A percentile compares a stretch with the other conserved stretches of the same genome.
Conservation (phyloP, 306 rosid species). For the Amphicarpaea edgeworthii region DNA sequence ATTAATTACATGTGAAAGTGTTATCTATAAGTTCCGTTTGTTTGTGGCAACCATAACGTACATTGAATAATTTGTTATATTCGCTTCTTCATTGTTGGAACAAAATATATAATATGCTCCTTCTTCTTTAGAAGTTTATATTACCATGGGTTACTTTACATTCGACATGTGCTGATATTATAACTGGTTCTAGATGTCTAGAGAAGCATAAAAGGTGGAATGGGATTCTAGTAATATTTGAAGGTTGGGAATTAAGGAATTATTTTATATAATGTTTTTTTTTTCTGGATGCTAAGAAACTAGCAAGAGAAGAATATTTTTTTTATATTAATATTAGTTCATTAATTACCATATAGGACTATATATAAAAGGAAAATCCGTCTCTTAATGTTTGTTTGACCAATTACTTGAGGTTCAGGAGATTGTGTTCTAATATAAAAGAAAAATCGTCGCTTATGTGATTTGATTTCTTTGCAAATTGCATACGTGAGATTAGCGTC, state of each 20-base stretch:
- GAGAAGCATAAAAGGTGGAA: constrained; percentile 4
- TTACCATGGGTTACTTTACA: neutral
- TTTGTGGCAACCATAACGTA: too few species aligned
- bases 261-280: neutral
- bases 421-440: too few species aligned
- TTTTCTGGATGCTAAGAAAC: neutral
- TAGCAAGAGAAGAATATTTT: neutral
- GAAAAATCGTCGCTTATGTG: too few species aligned
- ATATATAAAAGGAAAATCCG: neutral
- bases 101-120: constrained; percentile 29
- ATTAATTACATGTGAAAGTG: constrained; percentile 25
- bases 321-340: neutral
- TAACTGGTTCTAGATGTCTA: constrained; percentile 8
- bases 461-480: too few species aligned
- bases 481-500: too few species aligned
- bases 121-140: neutral
- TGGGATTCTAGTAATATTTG: constrained; percentile 18
- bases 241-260: constrained; percentile 28
- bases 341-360: neutral
- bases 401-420: neutral
- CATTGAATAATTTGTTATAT: constrained; percentile 9
- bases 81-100: neutral
- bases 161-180: constrained; percentile 14
- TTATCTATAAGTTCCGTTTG: neutral
- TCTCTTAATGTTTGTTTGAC: neutral